Evolutionary conservation across 495 filamentous ascomycete species (phyloP), one percentile per base, ranked within the genome.

Genomic region (Neurospora pannonica): DNA sequence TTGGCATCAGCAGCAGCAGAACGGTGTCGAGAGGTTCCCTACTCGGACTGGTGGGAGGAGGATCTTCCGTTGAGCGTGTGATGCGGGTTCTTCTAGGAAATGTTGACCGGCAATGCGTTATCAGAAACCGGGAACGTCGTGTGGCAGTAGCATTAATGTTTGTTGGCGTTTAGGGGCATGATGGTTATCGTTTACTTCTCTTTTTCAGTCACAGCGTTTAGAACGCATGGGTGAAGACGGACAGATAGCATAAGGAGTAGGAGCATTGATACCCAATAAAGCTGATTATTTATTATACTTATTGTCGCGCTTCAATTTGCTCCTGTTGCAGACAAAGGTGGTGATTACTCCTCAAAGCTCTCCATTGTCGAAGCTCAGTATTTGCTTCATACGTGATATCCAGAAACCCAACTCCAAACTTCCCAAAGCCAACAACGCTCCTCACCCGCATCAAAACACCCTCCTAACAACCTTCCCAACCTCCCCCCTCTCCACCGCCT

Each of bases 21-120:
- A 87, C 54, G 90, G 91, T 4, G 84, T 87, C 31, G 92, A 92
- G 70, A 81, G 86, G 67, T 89, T 88, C 74, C 87, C 89, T 0
- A 84, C 88, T 37, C 88, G 88, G 48, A 89, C 89, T 75, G 88
- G 88, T 69, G 91, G 92, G 3, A 86, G 88, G 67, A 83, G 90
- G 71, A 81, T 93, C 13, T 92, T 94, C 73, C 89, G 88, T 75
- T 93, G 76, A 87, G 17, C 5, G 5, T 54, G 21, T 2, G 46
- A 5, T 24, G 5, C 11, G 21, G 21, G 11, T 4, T 10, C n/a
- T 10, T 2, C 46, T 5, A 28, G 21, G 10, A 3, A 21, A 24
- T 1, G 10, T 15, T 15, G 0, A 0, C 15, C 28, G 2, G 13
- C 5, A 28, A 8, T 62, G 0, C 46, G 46, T 0, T 21, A 5